Evolutionary conservation across 495 filamentous ascomycete genomes (phyloP), one percentile per base, ranked within the genome.

Genomic region (Clohesyomyces aquaticus): DNA sequence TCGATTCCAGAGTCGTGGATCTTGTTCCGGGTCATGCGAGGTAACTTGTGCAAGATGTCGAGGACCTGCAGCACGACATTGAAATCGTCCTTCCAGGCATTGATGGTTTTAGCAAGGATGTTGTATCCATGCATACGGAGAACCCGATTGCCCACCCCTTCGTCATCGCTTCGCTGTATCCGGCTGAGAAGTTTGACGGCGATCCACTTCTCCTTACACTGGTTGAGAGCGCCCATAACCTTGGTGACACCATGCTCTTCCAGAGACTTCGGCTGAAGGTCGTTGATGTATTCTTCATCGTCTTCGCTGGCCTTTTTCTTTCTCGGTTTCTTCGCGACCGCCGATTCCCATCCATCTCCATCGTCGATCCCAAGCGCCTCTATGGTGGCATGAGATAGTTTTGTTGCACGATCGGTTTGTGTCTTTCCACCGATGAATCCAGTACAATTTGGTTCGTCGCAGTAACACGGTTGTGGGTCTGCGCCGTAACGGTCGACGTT

Each of bases 191-290:
- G 79, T 78, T 97, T 98, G 78, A 96, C 91, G 11, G 90, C 90
- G 74, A 99, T 97, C 95, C 95, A 99, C 70, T 97, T 97, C 82
- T 99, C 94, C 76, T 94, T 93, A 80, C 91, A 97, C 75, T 97
- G 93, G 85, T 96, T 90, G 61, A 99, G 87, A n/a, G 91, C 88
- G 4, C 92, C 91, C 93, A 99, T 98, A 75, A 99, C 93, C 75
- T 95, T 96, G 69, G 88, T 95, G 67, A 98, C 94, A 57, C 89
- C 91, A 62, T 88, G 83, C 74, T 96, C 91, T 63, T 92, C 87
- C 55, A 99, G 83, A 18, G 84, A 85, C 73, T 88, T 92, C 58
- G 91, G 87, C 75, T 93, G 84, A 27, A 95, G 82, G 69, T 87
- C 93, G 76, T 93, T 92, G 75, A 97, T 88, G 71, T 96, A 99